Percentiles rank a stretch among this genome's conserved stretches.
These are phyloP conservation scores for Helicostylum pulchrum DNA, from an alignment of 192 early-diverging fungal species.

Conservation along the genomic window DNA sequence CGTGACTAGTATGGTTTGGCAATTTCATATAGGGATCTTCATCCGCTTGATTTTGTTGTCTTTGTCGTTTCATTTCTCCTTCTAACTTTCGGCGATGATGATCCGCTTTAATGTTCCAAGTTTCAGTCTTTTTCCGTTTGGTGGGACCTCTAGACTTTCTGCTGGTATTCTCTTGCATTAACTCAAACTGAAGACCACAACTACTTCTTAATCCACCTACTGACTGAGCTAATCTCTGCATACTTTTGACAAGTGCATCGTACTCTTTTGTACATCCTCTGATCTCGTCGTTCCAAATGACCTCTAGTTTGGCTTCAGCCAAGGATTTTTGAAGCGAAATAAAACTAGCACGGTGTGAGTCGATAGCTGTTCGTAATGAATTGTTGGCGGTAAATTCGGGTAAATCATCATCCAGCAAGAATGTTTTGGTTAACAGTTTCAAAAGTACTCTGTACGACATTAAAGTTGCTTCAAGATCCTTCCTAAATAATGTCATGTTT, in stretches of 20 bases:
- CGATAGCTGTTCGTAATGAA: conserved; percentile 56
- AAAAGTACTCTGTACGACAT: conserved; percentile 55
- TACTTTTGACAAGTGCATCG: conserved; percentile 48
- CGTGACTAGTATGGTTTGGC: conserved; percentile 13
- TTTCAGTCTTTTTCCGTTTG: neutral
- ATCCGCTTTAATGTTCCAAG: conserved; percentile 30
- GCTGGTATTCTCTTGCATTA: conserved; percentile 19
- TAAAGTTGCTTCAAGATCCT: conserved; percentile 51
- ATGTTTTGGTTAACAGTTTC: conserved; percentile 63
- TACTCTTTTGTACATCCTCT: conserved; percentile 41
- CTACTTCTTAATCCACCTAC: conserved; percentile 67
- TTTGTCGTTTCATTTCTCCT: conserved; percentile 21
- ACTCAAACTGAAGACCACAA: conserved; percentile 62
- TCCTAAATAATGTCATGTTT: conserved; percentile 28
- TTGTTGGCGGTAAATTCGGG: conserved; percentile 47
- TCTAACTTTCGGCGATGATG: conserved; percentile 23
- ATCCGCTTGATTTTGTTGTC: conserved; percentile 13
- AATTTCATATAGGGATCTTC: conserved; percentile 21
- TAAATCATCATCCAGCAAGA: conserved; percentile 53
- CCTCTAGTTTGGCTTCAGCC: conserved; percentile 53
- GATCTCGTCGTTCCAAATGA: conserved; percentile 43
- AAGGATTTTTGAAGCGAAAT: conserved; percentile 56
- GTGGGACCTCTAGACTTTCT: neutral
- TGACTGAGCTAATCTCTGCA: conserved; percentile 66
- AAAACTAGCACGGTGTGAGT: conserved; percentile 58